Conservation (phyloP, 805 yeast genomes). For the Yarrowia sp. region DNA sequence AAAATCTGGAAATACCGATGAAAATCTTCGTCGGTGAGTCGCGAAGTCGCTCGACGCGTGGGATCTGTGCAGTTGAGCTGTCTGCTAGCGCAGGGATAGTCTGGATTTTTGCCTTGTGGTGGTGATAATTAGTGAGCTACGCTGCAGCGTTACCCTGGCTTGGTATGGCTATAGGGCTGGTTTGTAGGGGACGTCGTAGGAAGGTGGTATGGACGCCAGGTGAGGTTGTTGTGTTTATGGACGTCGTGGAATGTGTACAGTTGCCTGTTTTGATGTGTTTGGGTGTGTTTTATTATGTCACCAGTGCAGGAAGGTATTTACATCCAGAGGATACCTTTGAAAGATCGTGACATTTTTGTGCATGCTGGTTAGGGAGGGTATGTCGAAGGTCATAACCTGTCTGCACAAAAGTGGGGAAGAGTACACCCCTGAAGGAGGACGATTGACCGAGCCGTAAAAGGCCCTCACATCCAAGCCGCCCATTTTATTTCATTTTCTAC, state of each 20-base stretch:
- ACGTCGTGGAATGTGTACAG: too few species aligned
- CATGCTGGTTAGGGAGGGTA: background rate
- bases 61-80: background rate
- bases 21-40: too few species aligned
- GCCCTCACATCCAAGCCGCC: background rate
- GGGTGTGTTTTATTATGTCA: background rate
- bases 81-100: conserved; percentile 17
- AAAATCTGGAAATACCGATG: too few species aligned
- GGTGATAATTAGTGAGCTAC: background rate
- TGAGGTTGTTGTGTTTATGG: too few species aligned
- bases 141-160: background rate
- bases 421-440: background rate
- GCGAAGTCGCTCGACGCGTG: background rate
- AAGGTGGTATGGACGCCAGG: background rate
- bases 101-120: background rate
- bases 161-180: background rate
- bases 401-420: background rate
- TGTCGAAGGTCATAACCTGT: background rate
- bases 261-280: too few species aligned
- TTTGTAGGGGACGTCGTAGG: background rate
- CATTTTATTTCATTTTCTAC: too few species aligned
- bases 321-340: too few species aligned
- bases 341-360: background rate
- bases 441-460: background rate
- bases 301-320: too few species aligned